These are phyloP conservation scores for Schizosaccharomyces octosporus DNA, from an alignment of 805 yeast species.

Conservation along the genomic window DNA sequence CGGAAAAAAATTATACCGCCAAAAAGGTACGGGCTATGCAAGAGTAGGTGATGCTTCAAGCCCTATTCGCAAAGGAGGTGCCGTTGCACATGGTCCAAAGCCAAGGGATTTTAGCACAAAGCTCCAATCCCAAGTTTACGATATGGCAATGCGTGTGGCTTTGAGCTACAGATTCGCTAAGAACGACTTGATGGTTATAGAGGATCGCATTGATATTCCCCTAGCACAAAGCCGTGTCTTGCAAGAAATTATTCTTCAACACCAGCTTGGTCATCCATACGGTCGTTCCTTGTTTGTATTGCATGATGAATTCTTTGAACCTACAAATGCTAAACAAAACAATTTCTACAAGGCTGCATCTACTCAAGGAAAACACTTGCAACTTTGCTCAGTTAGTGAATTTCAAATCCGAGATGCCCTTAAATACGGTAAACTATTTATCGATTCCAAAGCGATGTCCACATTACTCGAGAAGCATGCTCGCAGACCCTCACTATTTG, in stretches of 20 bases:
- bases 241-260: not conserved
- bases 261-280: not conserved
- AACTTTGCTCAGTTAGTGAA: not conserved
- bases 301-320: not conserved
- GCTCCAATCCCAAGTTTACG: conserved; percentile 49
- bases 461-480: not conserved
- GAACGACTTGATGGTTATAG: not conserved
- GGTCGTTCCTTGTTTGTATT: not conserved
- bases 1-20: conserved; percentile 57
- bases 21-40: conserved; percentile 87
- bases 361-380: not conserved
- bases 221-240: not conserved
- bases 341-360: not conserved
- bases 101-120: conserved; percentile 78
- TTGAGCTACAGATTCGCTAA: conserved; percentile 13
- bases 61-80: conserved; percentile 75
- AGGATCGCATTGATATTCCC: not conserved
- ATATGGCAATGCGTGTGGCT: conserved; percentile 56
- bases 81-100: conserved; percentile 64
- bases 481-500: not conserved
- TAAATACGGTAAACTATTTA: not conserved
- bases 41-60: conserved; percentile 91
- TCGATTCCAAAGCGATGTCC: not conserved
- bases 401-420: not conserved
- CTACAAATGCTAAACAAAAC: not conserved